Evolutionary conservation across 805 yeast species (phyloP).

Genomic region (Metschnikowia corniflorae): DNA sequence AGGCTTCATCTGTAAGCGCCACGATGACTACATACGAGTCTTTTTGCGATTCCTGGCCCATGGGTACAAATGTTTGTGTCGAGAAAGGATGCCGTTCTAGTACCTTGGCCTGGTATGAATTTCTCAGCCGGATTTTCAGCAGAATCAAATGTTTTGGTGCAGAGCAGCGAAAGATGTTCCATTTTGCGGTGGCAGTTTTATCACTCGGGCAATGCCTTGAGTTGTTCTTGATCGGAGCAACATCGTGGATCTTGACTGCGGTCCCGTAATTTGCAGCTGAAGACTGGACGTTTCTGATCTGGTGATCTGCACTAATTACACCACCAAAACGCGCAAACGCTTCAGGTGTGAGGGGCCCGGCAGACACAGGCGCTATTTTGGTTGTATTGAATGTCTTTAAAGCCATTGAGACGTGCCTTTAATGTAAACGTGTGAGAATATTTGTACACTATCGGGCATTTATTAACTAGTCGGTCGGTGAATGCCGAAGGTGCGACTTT

Average conservation of each 20-base stretch:
- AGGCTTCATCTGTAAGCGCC: conserved; percentile 48
- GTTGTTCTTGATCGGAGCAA: conserved; percentile 61
- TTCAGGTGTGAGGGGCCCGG: conserved; percentile 62
- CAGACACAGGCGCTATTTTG: conserved; percentile 30
- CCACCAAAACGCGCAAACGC: conserved; percentile 69
- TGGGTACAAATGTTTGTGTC: conserved; percentile 88
- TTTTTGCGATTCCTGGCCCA: conserved; percentile 57
- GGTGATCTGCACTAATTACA: conserved; percentile 75
- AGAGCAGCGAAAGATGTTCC: conserved; percentile 80
- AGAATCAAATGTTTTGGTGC: conserved; percentile 64
- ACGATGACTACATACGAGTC: conserved; percentile 76
- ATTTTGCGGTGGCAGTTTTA: conserved; percentile 54
- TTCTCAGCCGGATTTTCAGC: not conserved
- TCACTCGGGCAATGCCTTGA: conserved; percentile 48
- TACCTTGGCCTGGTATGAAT: conserved; percentile 54
- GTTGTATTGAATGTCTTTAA: conserved; percentile 35
- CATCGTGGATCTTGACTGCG: conserved; percentile 71
- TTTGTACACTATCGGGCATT: too few relatives aligned
- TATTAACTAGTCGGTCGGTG: too few relatives aligned
- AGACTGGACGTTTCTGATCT: conserved; percentile 43
- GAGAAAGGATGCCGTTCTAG: conserved; percentile 87
- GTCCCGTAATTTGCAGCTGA: conserved; percentile 89
- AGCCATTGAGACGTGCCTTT: conserved; percentile 41
- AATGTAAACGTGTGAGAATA: too few relatives aligned
- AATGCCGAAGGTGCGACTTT: too few relatives aligned